These are phyloP conservation scores for Dothistroma pini DNA, from an alignment of 2,329 filamentous ascomycete genomes.

Conservation along the genomic window DNA sequence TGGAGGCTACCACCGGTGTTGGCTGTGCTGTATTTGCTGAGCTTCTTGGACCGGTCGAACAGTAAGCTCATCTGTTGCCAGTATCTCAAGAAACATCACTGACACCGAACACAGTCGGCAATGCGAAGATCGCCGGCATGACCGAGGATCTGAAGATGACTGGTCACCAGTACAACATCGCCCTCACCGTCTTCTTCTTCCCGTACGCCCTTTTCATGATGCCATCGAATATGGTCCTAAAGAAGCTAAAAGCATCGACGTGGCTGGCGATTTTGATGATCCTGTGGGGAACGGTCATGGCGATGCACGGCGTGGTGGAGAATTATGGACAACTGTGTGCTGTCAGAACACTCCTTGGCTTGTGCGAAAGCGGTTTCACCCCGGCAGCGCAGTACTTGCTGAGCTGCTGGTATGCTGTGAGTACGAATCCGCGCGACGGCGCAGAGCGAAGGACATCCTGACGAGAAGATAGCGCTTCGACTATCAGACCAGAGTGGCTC, in stretches of 20 bases:
- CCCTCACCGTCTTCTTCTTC: constrained; percentile 42
- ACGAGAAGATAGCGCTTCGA: constrained; percentile 32
- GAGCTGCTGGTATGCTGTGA: constrained; percentile 43
- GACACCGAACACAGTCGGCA: constrained; percentile 34
- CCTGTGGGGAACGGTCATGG: constrained; percentile 31
- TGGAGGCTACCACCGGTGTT: constrained; percentile 18
- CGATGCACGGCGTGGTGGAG: constrained; percentile 32
- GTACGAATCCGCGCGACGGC: too few species aligned
- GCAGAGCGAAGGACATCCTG: background rate
- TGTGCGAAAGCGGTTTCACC: constrained; percentile 22
- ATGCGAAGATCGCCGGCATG: constrained; percentile 29
- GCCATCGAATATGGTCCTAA: constrained; percentile 41
- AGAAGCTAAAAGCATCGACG: constrained; percentile 39
- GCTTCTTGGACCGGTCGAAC: constrained; percentile 36
- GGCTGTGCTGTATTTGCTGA: constrained; percentile 46
- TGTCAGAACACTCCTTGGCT: constrained; percentile 25
- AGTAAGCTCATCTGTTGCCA: constrained; percentile 11
- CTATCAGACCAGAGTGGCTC: constrained; percentile 43
- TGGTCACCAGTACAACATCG: constrained; percentile 40
- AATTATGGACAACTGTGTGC: constrained; percentile 30
- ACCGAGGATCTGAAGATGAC: constrained; percentile 40
- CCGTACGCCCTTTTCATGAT: constrained; percentile 39
- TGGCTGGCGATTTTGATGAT: constrained; percentile 33
- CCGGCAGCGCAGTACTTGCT: constrained; percentile 32
- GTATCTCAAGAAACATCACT: constrained; percentile 1